Evolutionary conservation across 1,284 basidiomycete genomes (phyloP), one percentile per base, ranked within the genome.

Genomic region (Leccinum pachyderme): DNA sequence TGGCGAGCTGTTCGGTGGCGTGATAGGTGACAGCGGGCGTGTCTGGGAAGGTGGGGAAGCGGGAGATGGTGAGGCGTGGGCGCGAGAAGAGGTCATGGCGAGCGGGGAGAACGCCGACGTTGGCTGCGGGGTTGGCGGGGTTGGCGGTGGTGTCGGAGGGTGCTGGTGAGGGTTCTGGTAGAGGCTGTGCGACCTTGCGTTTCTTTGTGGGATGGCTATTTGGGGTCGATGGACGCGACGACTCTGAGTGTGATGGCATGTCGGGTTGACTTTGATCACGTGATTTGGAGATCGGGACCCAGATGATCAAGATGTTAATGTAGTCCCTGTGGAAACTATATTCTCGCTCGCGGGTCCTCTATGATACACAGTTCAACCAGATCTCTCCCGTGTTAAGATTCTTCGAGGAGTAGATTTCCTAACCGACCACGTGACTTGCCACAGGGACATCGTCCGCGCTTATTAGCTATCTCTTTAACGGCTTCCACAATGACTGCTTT

Each of bases 21-120:
- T 77, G 79, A 69, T 81, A 87, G 24, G 73, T 68, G 39, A 84
- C 80, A 43, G 75, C 76, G 46, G 87, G 84, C 1, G 75, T 64
- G 31, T 80, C 72, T 18, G 82, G 68, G 66, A 91, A 89, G 1
- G 75, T 72, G 2, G 89, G 89, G 35, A 82, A 84, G 28, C 87
- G 84, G 53, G 87, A 88, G 59, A 89, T 81, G 27, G 81, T 80
- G 35, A 90, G 80, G 48, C 82, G 82, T 1, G 85, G 86, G 25
- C 86, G 79, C 8, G 80, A 78, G 52, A 81, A 81, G 53, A 89
- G 78, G 69, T 88, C 85, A 57, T 81, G 76, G 51, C 84, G 81
- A 11, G 81, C 79, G 27, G 80, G 78, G 54, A 89, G 78, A 59
- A 87, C 80, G 9, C 37, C 37, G 54, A 77, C 72, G 58, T 79